Evolutionary conservation across 2,329 filamentous ascomycete genomes (phyloP).

Genomic region (Fusarium staphyleae): DNA sequence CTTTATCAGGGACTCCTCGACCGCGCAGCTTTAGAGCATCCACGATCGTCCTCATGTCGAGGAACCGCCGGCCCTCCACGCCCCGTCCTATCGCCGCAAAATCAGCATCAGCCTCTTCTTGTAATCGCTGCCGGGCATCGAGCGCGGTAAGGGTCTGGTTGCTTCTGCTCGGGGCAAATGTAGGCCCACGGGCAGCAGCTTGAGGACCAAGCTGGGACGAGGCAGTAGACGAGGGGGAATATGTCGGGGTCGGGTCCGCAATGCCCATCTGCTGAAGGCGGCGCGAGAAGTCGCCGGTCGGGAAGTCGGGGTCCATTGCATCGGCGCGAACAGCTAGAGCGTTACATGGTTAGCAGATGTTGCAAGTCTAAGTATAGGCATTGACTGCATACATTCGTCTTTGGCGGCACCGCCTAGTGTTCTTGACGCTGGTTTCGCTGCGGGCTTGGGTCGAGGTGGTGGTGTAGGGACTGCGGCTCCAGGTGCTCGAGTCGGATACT

Average conservation of each 20-base stretch:
- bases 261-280: slow-evolving; percentile 63
- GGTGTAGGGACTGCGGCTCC: slow-evolving; percentile 34
- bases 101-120: slow-evolving; percentile 54
- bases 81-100: slow-evolving; percentile 50
- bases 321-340: slow-evolving; percentile 51
- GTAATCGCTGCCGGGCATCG: slow-evolving; percentile 54
- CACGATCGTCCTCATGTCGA: slow-evolving; percentile 56
- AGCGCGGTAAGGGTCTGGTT: slow-evolving; percentile 60
- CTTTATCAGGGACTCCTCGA: slow-evolving; percentile 46
- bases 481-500: slow-evolving; percentile 52
- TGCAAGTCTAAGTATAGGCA: not conserved
- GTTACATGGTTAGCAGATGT: slow-evolving; percentile 13
- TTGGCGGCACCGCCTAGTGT: slow-evolving; percentile 18
- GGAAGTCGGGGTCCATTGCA: slow-evolving; percentile 51
- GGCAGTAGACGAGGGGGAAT: slow-evolving; percentile 59
- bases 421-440: slow-evolving; percentile 12
- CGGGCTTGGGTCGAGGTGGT: slow-evolving; percentile 25
- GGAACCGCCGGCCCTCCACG: slow-evolving; percentile 51
- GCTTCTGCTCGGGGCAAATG: slow-evolving; percentile 43
- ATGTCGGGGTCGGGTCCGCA: slow-evolving; percentile 61
- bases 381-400: slow-evolving; percentile 32
- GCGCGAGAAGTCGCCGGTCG: slow-evolving; percentile 55
- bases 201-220: slow-evolving; percentile 27
- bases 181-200: slow-evolving; percentile 34
- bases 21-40: slow-evolving; percentile 55